These are phyloP conservation scores for Akanthomyces lecanii DNA, from an alignment of 2,329 filamentous ascomycete species.

Conservation along the genomic window DNA sequence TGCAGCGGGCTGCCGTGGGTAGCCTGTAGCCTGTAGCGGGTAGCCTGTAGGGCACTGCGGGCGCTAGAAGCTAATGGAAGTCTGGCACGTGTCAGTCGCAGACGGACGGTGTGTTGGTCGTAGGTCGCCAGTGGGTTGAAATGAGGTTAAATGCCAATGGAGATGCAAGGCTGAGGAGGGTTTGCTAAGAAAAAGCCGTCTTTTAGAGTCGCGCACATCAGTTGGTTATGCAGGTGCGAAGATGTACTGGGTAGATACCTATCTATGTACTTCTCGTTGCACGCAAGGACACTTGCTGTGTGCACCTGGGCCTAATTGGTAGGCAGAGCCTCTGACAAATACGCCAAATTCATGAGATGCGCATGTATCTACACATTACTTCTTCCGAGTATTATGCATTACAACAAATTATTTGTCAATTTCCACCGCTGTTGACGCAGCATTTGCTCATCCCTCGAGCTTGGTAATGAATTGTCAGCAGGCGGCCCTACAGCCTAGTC, in stretches of 20 bases:
- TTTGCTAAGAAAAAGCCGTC: no score
- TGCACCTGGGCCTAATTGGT: background rate
- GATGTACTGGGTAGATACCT: no score
- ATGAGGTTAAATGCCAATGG: background rate
- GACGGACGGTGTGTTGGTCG: background rate
- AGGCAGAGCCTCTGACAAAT: no score
- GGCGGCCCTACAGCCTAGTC: background rate
- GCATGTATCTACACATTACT: no score
- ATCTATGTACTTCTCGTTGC: no score
- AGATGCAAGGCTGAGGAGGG: no score
- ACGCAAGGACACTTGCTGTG: background rate
- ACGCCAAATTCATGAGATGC: no score
- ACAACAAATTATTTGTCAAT: background rate
- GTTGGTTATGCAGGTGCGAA: no score
- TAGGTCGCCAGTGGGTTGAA: background rate
- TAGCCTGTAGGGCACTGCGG: no score
- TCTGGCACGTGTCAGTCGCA: slow-evolving; percentile 3
- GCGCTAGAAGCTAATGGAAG: slow-evolving; percentile 8
- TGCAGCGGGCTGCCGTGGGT: background rate
- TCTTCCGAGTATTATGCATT: no score
- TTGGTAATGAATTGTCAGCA: slow-evolving; percentile 14
- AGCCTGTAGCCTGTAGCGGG: no score
- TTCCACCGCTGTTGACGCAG: background rate
- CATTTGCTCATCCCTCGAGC: background rate
- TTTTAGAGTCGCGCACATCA: no score